Evolutionary conservation across 164 flowering plant species (phyloP).

Genomic region (Liriodendron chinense): DNA sequence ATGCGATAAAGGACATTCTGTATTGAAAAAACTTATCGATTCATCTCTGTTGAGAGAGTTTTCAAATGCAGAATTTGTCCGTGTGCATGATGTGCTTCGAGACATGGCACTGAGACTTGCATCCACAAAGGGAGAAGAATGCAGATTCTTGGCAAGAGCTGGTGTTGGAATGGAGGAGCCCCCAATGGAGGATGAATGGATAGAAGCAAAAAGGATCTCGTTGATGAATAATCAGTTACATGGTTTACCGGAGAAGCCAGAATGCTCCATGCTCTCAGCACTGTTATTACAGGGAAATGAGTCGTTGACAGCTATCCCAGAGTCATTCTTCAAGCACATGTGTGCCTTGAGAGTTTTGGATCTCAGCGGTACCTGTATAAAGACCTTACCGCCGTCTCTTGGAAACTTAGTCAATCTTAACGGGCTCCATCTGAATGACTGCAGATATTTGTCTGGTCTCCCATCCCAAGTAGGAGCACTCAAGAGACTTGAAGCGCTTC

Average conservation of each 20-base stretch:
- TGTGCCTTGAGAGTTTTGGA: constrained; percentile 15
- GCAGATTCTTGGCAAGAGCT: background rate
- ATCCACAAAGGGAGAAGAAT: background rate
- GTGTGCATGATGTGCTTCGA: constrained; percentile 7
- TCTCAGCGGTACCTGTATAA: constrained; percentile 9
- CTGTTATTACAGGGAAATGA: constrained; percentile 14
- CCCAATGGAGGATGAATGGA: constrained; percentile 10
- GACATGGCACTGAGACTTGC: constrained; percentile 7
- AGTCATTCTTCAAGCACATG: constrained; percentile 17
- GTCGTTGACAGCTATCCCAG: constrained; percentile 6
- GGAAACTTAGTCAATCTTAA: constrained; percentile 4
- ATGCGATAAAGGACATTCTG: background rate
- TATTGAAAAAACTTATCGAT: background rate
- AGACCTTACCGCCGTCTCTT: constrained; percentile 12
- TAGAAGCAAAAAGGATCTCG: background rate
- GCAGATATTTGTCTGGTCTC: background rate
- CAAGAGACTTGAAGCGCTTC: constrained; percentile 6
- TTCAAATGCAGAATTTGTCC: background rate
- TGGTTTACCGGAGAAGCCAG: background rate
- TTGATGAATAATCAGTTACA: constrained; percentile 2
- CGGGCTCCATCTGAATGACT: constrained; percentile 10
- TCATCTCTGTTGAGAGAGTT: background rate
- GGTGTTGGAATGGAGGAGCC: background rate
- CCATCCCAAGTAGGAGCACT: constrained; percentile 6
- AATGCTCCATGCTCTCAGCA: constrained; percentile 1